Conservation (phyloP, 805 yeast genomes). For the Wickerhamiella spandovensis region DNA sequence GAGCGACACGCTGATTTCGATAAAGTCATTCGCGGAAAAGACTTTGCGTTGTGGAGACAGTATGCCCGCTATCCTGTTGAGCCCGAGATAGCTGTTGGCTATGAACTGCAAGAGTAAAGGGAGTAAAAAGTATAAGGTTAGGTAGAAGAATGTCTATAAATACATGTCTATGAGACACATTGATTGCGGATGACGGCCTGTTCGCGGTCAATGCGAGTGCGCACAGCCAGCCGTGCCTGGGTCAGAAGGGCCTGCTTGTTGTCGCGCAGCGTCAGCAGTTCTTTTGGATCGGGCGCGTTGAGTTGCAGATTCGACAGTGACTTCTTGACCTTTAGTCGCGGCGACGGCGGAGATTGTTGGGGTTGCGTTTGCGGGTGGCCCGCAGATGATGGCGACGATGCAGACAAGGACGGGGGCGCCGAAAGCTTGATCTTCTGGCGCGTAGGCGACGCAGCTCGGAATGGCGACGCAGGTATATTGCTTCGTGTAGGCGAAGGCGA, state of each 20-base stretch:
- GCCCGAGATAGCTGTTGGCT: no score
- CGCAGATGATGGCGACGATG: slow-evolving; percentile 5
- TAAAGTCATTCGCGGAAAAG: no score
- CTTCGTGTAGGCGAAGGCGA: slow-evolving; percentile 14
- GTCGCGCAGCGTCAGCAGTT: not conserved
- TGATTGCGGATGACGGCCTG: not conserved
- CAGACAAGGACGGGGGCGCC: slow-evolving; percentile 11
- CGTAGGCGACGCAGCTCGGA: slow-evolving; percentile 15
- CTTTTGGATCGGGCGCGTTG: slow-evolving; percentile 2
- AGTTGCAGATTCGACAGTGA: slow-evolving; percentile 8
- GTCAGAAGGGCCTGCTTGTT: slow-evolving; percentile 14
- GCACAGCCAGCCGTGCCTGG: slow-evolving; percentile 19
- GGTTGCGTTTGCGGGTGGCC: not conserved
- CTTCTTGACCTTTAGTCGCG: slow-evolving; percentile 8
- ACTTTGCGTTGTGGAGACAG: no score
- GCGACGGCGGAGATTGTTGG: slow-evolving; percentile 14
- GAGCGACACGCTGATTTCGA: no score
- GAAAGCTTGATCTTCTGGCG: slow-evolving; percentile 20
- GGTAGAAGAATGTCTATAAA: not conserved
- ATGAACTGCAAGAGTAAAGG: no score
- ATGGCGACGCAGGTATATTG: slow-evolving; percentile 15
- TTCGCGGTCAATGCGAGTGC: slow-evolving; percentile 17
- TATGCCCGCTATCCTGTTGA: no score
- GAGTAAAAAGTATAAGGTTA: no score
- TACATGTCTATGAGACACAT: not conserved